These are phyloP conservation scores for Elongisporangium undulatum DNA, from an alignment of 352 stramenopile species.

Conservation along the genomic window DNA sequence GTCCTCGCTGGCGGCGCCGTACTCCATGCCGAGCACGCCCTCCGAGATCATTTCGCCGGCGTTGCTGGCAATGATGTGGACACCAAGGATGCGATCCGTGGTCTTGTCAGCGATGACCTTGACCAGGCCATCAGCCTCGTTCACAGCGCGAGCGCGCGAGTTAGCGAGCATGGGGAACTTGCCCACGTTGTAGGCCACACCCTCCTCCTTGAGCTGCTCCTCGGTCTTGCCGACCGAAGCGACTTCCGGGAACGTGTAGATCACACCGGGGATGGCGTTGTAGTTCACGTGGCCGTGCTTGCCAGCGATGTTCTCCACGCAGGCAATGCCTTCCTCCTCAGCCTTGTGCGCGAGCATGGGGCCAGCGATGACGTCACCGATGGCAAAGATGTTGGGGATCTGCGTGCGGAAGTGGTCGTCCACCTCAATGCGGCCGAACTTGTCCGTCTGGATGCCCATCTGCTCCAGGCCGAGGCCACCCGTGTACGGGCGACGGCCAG, in stretches of 20 bases:
- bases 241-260: slow-evolving; percentile 98
- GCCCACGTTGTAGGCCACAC: slow-evolving; percentile 95
- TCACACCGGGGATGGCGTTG: slow-evolving; percentile 97
- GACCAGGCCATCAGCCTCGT: slow-evolving; percentile 94
- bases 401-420: slow-evolving; percentile 97
- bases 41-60: slow-evolving; percentile 99
- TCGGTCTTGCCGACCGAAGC: slow-evolving; percentile 97
- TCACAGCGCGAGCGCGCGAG: slow-evolving; percentile 93
- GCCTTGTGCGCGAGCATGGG: slow-evolving; percentile 99
- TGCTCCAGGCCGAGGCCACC: slow-evolving; percentile 94
- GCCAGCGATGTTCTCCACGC: slow-evolving; percentile 96
- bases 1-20: slow-evolving; percentile 97
- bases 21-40: slow-evolving; percentile 98
- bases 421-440: slow-evolving; percentile 95
- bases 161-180: slow-evolving; percentile 99
- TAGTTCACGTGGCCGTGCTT: slow-evolving; percentile 99
- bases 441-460: slow-evolving; percentile 97
- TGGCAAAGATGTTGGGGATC: slow-evolving; percentile 94
- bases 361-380: slow-evolving; percentile 97
- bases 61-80: slow-evolving; percentile 99
- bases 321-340: slow-evolving; percentile 98
- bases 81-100: slow-evolving; percentile 97
- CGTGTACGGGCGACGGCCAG: slow-evolving; percentile 95
- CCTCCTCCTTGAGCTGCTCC: slow-evolving; percentile 96
- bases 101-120: slow-evolving; percentile 98